Conservation (phyloP, 2,329 filamentous ascomycete species). For the Penicillium italicum region DNA sequence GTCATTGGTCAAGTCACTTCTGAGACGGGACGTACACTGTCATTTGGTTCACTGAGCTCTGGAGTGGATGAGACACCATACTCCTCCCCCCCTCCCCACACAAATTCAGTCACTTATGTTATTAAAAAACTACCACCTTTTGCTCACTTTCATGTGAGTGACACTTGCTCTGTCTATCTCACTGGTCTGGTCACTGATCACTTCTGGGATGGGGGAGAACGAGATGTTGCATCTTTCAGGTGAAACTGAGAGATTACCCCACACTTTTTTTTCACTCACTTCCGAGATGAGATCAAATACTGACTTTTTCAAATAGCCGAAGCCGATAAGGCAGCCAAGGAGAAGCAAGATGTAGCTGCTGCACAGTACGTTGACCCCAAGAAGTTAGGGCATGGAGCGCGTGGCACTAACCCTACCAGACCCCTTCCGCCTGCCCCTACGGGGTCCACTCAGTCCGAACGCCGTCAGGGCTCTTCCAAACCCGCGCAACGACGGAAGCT, state of each 20-base stretch:
- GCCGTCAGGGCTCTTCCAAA: slow-evolving; percentile 13
- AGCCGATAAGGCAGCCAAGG: neutral
- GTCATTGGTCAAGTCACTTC: neutral
- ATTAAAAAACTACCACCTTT: neutral
- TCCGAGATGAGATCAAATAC: neutral
- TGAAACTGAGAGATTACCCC: neutral
- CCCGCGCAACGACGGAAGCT: slow-evolving; percentile 17
- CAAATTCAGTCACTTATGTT: neutral
- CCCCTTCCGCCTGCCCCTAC: slow-evolving; percentile 23
- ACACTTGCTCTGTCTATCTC: neutral
- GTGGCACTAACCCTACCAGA: slow-evolving; percentile 22
- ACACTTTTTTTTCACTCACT: neutral
- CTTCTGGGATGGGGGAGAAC: neutral
- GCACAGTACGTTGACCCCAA: slow-evolving; percentile 5
- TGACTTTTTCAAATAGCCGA: neutral
- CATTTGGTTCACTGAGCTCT: neutral
- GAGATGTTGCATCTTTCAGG: neutral
- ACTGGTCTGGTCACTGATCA: neutral
- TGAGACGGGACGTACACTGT: neutral
- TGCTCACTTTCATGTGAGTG: neutral
- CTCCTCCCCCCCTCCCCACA: neutral
- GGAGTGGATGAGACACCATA: neutral
- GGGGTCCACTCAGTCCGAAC: slow-evolving; percentile 16
- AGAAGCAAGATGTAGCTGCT: neutral
- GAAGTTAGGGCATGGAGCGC: slow-evolving; percentile 19